phyloP scores from a whole-genome alignment of 2,329 filamentous ascomycete species.

The Sporothrix protearum region DNA sequence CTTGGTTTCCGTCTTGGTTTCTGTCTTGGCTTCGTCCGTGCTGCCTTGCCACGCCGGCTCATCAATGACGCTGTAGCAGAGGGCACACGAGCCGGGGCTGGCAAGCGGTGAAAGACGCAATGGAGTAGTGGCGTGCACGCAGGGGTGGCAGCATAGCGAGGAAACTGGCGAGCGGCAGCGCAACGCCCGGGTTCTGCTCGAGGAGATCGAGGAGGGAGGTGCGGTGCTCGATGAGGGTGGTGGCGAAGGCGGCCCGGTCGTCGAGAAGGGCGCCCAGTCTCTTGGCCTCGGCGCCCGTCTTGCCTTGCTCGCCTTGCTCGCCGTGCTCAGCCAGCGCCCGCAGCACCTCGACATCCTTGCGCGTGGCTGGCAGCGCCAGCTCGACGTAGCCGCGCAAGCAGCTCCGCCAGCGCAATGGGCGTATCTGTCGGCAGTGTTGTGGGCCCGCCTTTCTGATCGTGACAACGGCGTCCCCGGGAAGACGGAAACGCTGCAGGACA shows the following conservation, averaged over 20 bases:
- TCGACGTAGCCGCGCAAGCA: constrained; percentile 71
- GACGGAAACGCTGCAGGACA: constrained; percentile 59
- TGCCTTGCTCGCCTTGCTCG: constrained; percentile 25
- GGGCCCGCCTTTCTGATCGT: constrained; percentile 51
- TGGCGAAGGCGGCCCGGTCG: not conserved
- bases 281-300: not conserved
- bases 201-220: constrained; percentile 55
- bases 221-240: not conserved
- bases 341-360: constrained; percentile 42
- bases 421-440: constrained; percentile 52
- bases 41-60: constrained; percentile 48
- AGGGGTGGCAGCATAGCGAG: constrained; percentile 63
- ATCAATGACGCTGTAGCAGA: constrained; percentile 66
- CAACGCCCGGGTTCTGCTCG: constrained; percentile 51
- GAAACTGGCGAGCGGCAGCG: constrained; percentile 57
- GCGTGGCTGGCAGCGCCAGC: constrained; percentile 63
- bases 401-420: constrained; percentile 58
- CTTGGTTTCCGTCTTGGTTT: too few species aligned
- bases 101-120: constrained; percentile 68
- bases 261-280: constrained; percentile 15
- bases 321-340: constrained; percentile 41
- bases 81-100: constrained; percentile 46
- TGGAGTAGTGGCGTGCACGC: constrained; percentile 50
- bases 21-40: not conserved
- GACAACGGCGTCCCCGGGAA: constrained; percentile 66